These are phyloP conservation scores for Tanacetum coccineum DNA, from an alignment of 129 eudicot species.

Conservation along the genomic window DNA sequence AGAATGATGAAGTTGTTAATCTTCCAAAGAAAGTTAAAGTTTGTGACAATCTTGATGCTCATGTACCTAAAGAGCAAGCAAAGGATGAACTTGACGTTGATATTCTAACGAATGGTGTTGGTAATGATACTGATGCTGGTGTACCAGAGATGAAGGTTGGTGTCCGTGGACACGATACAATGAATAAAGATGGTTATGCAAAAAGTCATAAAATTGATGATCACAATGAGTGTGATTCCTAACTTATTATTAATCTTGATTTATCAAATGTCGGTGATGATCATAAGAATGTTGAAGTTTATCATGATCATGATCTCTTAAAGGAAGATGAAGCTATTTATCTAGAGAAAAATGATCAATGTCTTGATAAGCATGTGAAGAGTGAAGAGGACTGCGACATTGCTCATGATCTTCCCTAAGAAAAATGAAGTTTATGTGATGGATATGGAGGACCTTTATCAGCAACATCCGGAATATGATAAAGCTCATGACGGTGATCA, in stretches of 20 bases:
- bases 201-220: background rate
- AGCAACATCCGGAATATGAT: no score
- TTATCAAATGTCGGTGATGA: slow-evolving; percentile 1
- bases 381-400: background rate
- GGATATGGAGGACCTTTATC: slow-evolving; percentile 5
- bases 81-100: background rate
- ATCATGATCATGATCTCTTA: background rate
- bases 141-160: slow-evolving; percentile 1
- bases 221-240: background rate
- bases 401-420: background rate
- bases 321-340: background rate
- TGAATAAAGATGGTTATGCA: background rate
- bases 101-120: background rate
- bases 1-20: background rate
- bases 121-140: background rate
- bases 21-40: background rate
- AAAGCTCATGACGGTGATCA: no score
- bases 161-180: slow-evolving; percentile 2
- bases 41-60: background rate
- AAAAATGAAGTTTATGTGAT: background rate
- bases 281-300: background rate
- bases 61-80: background rate
- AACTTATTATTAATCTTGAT: background rate
- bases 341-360: background rate
- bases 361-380: background rate